Evolutionary conservation across 331 rosid genomes (phyloP), one percentile per base, ranked within the genome.

Genomic region (Ulmus americana): DNA sequence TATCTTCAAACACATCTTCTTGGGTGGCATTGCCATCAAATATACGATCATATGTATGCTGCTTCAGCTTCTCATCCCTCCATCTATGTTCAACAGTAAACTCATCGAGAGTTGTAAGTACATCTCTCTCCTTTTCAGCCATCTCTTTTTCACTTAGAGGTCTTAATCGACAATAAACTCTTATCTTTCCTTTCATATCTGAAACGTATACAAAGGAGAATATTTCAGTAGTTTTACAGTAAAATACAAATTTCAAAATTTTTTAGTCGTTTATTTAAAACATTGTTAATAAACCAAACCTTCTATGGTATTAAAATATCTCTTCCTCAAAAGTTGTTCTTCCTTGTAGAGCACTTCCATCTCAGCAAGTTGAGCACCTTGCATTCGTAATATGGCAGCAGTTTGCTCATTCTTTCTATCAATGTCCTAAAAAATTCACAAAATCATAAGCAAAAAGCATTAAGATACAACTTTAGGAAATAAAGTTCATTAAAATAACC

Each of bases 111-210:
- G 73, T 65, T 42, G 78, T 66, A 70, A 87, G 79, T 46, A 74
- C 60, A 35, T 76, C 61, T 67, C 63, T 83, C 63, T 84, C 91
- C 63, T 76, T 74, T 44, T 74, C 91, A 28, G 61, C 70, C 67
- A 82, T 74, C 74, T 94, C 99, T 68, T 87, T 94, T 42, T 76
- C 91, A 67, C 59, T 72, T 39, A 94, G 87, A 66, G 99, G 99
- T 78, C 99, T 75, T 55, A 80, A 58, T 22, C 99, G 87, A 73
- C 99, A 90, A 45, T 70, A 94, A 69, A 94, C 99, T 85, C 99
- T 76, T n/a, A 94, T 90, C 82, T 90, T 94, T 55, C 99, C 99
- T 85, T 94, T 94, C 99, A 94, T 94, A 75, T 94, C 97, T 94
- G 84, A 69, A 72, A 77, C 10, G 20, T n/a, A 66, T 58, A 14